A percentile compares a stretch with the other conserved stretches of the same genome.
Conservation (phyloP, 805 yeast genomes). For the Jamesozyma piceae region DNA sequence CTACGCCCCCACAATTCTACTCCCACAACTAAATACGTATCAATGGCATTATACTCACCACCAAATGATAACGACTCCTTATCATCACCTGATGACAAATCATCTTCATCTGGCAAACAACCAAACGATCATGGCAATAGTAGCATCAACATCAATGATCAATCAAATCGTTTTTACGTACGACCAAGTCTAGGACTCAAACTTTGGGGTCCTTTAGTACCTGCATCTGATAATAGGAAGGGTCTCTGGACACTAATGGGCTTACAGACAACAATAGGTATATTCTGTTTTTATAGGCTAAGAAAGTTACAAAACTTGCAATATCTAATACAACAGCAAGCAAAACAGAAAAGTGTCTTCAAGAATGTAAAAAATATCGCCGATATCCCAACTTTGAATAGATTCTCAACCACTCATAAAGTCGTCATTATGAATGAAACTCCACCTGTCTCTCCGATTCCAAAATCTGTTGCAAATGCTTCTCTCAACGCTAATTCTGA, state of each 20-base stretch:
- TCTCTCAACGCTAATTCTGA: too few relatives aligned
- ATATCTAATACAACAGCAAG: neutral
- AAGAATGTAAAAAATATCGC: constrained; percentile 20
- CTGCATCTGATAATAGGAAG: constrained; percentile 54
- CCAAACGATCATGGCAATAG: neutral
- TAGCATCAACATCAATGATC: constrained; percentile 7
- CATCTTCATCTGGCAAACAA: neutral
- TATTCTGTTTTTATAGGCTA: constrained; percentile 21
- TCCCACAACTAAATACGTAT: too few relatives aligned
- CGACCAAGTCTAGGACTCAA: constrained; percentile 52
- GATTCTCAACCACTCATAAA: constrained; percentile 27
- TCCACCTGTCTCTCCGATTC: too few relatives aligned
- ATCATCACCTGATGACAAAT: neutral
- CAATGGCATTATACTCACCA: constrained; percentile 23
- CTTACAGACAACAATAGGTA: constrained; percentile 44
- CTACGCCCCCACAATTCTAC: too few relatives aligned
- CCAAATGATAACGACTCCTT: neutral
- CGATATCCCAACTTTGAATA: constrained; percentile 27
- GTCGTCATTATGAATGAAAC: neutral
- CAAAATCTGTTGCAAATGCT: neutral
- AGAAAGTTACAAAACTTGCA: constrained; percentile 6
- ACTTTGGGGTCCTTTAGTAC: constrained; percentile 64
- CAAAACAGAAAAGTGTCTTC: constrained; percentile 1
- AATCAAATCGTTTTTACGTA: constrained; percentile 22
- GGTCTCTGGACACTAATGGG: constrained; percentile 47